Evolutionary conservation across 2,329 filamentous ascomycete genomes (phyloP).

Genomic region (Hymenoscyphus linearis): DNA sequence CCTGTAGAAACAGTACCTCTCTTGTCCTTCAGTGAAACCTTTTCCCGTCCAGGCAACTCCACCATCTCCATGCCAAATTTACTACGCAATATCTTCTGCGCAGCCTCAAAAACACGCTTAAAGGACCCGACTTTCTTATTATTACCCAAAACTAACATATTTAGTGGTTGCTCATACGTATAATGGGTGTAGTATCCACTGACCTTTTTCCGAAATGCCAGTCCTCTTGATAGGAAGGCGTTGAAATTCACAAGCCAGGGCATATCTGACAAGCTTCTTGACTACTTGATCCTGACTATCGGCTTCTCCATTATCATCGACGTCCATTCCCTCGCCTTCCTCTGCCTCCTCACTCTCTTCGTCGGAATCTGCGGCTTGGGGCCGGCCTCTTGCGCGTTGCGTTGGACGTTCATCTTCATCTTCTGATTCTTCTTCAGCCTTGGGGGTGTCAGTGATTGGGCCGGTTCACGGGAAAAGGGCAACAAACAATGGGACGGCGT

Average conservation of each 20-base stretch:
- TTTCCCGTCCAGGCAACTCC: slow-evolving; percentile 77
- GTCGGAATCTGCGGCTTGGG: slow-evolving; percentile 19
- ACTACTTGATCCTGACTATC: slow-evolving; percentile 43
- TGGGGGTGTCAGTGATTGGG: not conserved
- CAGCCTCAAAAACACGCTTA: slow-evolving; percentile 67
- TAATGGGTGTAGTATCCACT: slow-evolving; percentile 4
- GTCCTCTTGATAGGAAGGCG: slow-evolving; percentile 54
- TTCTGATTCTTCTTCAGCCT: slow-evolving; percentile 22
- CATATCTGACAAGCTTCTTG: slow-evolving; percentile 65
- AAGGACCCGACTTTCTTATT: slow-evolving; percentile 57
- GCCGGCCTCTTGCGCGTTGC: slow-evolving; percentile 19
- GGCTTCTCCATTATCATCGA: slow-evolving; percentile 17
- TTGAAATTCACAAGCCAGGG: slow-evolving; percentile 60
- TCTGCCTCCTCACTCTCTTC: slow-evolving; percentile 23
- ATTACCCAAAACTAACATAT: slow-evolving; percentile 30
- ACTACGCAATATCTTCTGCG: slow-evolving; percentile 64
- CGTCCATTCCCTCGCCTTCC: slow-evolving; percentile 22
- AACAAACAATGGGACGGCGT: not conserved
- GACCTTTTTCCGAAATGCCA: slow-evolving; percentile 60
- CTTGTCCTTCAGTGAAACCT: slow-evolving; percentile 72
- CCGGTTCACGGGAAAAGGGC: not conserved
- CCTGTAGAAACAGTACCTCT: slow-evolving; percentile 50
- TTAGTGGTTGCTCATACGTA: not conserved
- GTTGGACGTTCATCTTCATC: slow-evolving; percentile 25
- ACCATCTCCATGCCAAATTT: slow-evolving; percentile 91